Evolutionary conservation across 2,329 filamentous ascomycete genomes (phyloP), one percentile per base, ranked within the genome.

Genomic region (Xylariaceae sp.): DNA sequence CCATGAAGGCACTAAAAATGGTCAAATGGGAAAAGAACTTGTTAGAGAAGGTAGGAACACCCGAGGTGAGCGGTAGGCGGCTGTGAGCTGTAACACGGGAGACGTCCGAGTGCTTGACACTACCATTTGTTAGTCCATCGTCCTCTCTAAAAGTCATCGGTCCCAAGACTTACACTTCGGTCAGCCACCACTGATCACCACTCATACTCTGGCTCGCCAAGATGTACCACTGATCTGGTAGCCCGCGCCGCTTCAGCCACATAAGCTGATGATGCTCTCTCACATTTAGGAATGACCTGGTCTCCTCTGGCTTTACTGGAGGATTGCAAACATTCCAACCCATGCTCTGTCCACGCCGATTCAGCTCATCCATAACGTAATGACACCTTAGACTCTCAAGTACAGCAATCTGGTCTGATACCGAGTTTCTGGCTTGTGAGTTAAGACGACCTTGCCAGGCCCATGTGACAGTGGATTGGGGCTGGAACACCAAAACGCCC

Each of bases 111-210:
- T 57, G 38, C 48, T 60, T 50, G 45, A 49, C 42, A 54, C 61
- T 59, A 47, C 33, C 48, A 31, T 43, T 28, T 28, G 22, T 28
- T 28, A 28, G 22, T 7, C 22, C 22, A 7, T 28, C 22, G 22
- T 28, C 22, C 4, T 28, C 22, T 7, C 22, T 7, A 5, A 28
- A 28, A 28, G 22, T 28, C 4, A 5, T 28, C 22, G 22, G 7
- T 28, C 22, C 31, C 43, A 18, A 33, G 31, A 75, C 79, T 72
- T 73, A 84, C 78, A 82, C 69, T 68, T 87, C 80, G 48, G 90
- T 75, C 54, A 92, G 73, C 84, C 87, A 92, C 89, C 89, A 96
- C 55, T 79, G 80, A 65, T 94, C 89, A 48, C 89, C 89, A 63
- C 79, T 78, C 64, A 88, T 76, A 65, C 86, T 85, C 66, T 90